Evolutionary conservation across 208 protist genomes (phyloP).

Genomic region (Naegleria fowleri): DNA sequence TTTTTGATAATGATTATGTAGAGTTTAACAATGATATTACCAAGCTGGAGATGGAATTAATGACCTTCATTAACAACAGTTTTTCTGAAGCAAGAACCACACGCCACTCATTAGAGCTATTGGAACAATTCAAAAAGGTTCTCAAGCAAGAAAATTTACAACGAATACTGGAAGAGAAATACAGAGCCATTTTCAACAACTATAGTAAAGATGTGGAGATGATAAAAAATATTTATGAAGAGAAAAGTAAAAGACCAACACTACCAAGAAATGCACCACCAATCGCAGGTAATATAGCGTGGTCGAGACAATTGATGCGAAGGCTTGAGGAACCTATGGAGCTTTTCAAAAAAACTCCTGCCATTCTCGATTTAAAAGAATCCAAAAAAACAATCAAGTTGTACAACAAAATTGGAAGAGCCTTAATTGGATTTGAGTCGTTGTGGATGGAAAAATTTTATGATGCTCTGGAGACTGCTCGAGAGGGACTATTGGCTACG

Average conservation of each 20-base stretch:
- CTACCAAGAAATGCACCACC: constrained; percentile 51
- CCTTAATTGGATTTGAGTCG: constrained; percentile 53
- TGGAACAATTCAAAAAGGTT: constrained; percentile 57
- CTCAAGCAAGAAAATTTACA: constrained; percentile 52
- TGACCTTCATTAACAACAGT: constrained; percentile 60
- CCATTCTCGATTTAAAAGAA: constrained; percentile 46
- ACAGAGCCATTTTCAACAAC: constrained; percentile 55
- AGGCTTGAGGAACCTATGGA: constrained; percentile 53
- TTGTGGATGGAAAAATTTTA: constrained; percentile 47
- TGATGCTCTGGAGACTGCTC: constrained; percentile 43
- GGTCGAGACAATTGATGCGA: constrained; percentile 52
- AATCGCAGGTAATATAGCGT: constrained; percentile 52
- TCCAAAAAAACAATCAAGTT: constrained; percentile 48
- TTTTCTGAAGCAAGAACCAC: constrained; percentile 53
- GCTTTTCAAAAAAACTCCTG: constrained; percentile 41
- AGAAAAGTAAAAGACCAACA: constrained; percentile 42
- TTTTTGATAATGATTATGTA: constrained; percentile 41
- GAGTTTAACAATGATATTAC: constrained; percentile 57
- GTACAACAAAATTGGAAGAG: constrained; percentile 59
- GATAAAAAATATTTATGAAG: constrained; percentile 50
- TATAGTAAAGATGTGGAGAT: constrained; percentile 57
- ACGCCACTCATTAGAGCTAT: constrained; percentile 51
- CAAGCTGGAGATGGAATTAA: constrained; percentile 54
- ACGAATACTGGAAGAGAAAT: constrained; percentile 60
- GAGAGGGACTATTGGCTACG: constrained; percentile 49